Percentiles rank a stretch among this genome's conserved stretches.
Evolutionary conservation across 371 early-diverging fungal genomes (phyloP).

Genomic region (Mucor ambiguus): DNA sequence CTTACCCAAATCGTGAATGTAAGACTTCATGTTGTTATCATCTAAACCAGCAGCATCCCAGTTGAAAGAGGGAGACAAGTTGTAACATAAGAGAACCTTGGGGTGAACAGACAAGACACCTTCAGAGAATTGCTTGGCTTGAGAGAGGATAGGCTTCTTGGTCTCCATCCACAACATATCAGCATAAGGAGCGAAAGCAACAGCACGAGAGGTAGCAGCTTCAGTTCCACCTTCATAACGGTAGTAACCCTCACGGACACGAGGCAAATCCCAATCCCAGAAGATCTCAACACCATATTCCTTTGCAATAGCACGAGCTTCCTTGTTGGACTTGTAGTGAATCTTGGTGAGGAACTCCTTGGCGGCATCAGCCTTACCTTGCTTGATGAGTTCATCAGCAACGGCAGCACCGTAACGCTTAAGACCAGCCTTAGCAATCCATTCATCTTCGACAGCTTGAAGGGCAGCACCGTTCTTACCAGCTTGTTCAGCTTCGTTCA

Average conservation of each 20-base stretch:
- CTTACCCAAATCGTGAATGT: conserved; percentile 80
- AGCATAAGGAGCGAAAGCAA: conserved; percentile 91
- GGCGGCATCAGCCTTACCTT: conserved; percentile 52
- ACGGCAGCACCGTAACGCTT: conserved; percentile 86
- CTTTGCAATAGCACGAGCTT: conserved; percentile 83
- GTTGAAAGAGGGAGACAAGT: conserved; percentile 98
- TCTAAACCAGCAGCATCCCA: conserved; percentile 95
- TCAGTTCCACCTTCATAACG: conserved; percentile 94
- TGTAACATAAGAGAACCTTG: conserved; percentile 84
- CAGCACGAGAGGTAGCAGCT: conserved; percentile 86
- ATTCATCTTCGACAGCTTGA: conserved; percentile 85
- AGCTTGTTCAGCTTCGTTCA: conserved; percentile 78
- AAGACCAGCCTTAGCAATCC: conserved; percentile 85
- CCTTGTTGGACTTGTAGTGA: conserved; percentile 72
- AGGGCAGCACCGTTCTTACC: conserved; percentile 81
- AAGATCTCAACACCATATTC: conserved; percentile 77
- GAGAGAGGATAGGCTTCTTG: conserved; percentile 87
- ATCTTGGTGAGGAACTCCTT: conserved; percentile 62
- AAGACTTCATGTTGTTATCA: conserved; percentile 85
- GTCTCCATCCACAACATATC: conserved; percentile 99
- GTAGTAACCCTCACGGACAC: conserved; percentile 96
- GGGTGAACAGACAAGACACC: conserved; percentile 74
- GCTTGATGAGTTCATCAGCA: conserved; percentile 71
- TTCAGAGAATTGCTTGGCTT: conserved; percentile 90
- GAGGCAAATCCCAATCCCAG: conserved; percentile 94